phyloP scores from a whole-genome alignment of 2,329 filamentous ascomycete genomes.

The Zymoseptoria passerinii region DNA sequence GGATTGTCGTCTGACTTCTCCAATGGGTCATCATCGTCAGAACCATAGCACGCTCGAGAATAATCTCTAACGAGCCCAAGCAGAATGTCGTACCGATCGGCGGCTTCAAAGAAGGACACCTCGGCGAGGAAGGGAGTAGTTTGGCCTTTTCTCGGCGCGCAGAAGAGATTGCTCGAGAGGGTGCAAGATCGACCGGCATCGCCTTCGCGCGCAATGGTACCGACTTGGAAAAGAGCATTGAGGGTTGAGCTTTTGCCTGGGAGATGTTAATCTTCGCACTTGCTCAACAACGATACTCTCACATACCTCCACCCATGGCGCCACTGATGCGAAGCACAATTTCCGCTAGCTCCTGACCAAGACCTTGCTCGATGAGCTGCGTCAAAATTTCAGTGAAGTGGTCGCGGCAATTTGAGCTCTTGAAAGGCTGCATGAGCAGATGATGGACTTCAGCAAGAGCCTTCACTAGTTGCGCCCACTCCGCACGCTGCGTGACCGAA shows the following conservation, averaged over 20 bases:
- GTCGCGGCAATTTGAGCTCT: neutral
- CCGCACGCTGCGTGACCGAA: neutral
- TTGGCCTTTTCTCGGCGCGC: conserved; percentile 6
- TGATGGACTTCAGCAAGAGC: too few species aligned
- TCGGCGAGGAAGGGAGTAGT: conserved; percentile 11
- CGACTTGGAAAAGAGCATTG: neutral
- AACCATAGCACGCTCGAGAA: conserved; percentile 1
- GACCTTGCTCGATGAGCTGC: too few species aligned
- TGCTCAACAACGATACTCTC: too few species aligned
- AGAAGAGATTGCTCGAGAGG: conserved; percentile 11
- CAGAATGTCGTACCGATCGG: conserved; percentile 8
- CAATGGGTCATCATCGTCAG: neutral
- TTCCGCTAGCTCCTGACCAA: too few species aligned
- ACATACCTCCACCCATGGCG: too few species aligned
- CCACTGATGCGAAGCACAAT: too few species aligned
- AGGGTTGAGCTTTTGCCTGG: neutral
- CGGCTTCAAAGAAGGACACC: conserved; percentile 11
- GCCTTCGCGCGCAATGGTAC: neutral
- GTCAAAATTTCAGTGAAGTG: neutral
- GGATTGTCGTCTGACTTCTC: neutral
- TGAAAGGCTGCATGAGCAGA: neutral
- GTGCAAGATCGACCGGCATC: neutral
- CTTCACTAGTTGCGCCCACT: too few species aligned
- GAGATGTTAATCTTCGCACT: too few species aligned
- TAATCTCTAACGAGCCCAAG: conserved; percentile 3